Evolutionary conservation across 805 yeast species (phyloP).

Genomic region (Zygosaccharomyces kombuchaensis): DNA sequence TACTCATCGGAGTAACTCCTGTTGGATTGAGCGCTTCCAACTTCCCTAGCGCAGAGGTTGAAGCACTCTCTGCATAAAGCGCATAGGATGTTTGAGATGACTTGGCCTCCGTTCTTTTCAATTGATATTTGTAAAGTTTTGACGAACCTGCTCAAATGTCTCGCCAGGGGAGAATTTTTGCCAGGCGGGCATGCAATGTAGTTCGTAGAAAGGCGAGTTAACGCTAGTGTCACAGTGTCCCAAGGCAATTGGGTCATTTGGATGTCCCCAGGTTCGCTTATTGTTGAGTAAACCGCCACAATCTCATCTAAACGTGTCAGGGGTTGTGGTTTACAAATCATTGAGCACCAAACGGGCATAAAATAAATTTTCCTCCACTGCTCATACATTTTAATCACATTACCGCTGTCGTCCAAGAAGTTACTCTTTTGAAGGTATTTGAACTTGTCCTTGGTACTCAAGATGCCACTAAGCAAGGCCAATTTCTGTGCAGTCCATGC

Average conservation of each 20-base stretch:
- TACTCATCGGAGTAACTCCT: conserved; percentile 15
- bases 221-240: conserved; percentile 14
- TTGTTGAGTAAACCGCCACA: conserved; percentile 15
- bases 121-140: conserved; percentile 19
- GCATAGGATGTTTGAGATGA: conserved; percentile 9
- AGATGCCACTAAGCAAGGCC: conserved; percentile 25
- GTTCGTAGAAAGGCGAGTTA: conserved; percentile 12
- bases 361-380: conserved; percentile 22
- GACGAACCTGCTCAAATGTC: conserved; percentile 23
- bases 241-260: conserved; percentile 11
- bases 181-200: conserved; percentile 9
- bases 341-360: conserved; percentile 24
- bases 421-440: conserved; percentile 14
- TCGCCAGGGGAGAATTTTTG: conserved; percentile 7
- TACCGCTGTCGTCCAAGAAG: conserved; percentile 27
- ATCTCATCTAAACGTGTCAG: conserved; percentile 2
- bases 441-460: conserved; percentile 20
- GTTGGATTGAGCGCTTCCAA: conserved; percentile 7
- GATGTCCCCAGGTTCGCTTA: conserved; percentile 8
- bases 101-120: background rate
- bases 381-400: conserved; percentile 11
- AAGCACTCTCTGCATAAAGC: conserved; percentile 10
- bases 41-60: conserved; percentile 17
- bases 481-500: conserved; percentile 24
- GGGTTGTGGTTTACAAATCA: background rate